Conservation (phyloP, 129 eudicot genomes). For the Flaveria sonorensis region DNA sequence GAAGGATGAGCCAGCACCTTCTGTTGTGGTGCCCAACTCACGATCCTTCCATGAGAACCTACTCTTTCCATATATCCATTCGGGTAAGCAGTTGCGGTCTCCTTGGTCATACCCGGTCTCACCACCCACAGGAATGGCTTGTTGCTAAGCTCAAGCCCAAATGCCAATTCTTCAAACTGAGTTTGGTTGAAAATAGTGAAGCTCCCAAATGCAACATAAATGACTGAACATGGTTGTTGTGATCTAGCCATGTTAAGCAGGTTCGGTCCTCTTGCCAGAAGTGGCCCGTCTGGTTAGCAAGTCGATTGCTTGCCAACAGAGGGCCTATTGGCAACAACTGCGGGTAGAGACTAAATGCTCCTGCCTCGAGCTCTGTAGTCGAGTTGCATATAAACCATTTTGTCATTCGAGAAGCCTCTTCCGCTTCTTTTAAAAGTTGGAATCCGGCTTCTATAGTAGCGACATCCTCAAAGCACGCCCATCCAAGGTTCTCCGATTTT, state of each 20-base stretch:
- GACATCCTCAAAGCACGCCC: conserved; percentile 39
- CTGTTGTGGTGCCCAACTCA: conserved; percentile 76
- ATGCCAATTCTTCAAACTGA: conserved; percentile 58
- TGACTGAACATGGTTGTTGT: conserved; percentile 43
- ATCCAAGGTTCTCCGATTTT: conserved; percentile 32
- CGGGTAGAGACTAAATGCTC: conserved; percentile 36
- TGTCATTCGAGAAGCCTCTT: conserved; percentile 22
- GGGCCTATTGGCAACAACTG: conserved; percentile 51
- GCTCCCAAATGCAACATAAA: conserved; percentile 69
- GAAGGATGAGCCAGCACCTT: conserved; percentile 59
- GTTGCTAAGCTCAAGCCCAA: conserved; percentile 58
- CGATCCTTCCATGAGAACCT: conserved; percentile 41
- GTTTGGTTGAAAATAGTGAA: conserved; percentile 42
- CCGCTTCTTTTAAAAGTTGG: neutral
- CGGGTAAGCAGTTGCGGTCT: conserved; percentile 27
- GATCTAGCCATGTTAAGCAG: conserved; percentile 67
- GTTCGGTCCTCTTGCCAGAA: conserved; percentile 59
- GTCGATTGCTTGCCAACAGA: conserved; percentile 48
- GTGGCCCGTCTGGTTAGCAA: conserved; percentile 40
- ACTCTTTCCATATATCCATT: conserved; percentile 46
- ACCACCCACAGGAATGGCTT: conserved; percentile 67
- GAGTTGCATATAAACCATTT: conserved; percentile 54
- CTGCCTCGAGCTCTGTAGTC: conserved; percentile 42
- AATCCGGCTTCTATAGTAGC: conserved; percentile 21
- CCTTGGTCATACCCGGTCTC: conserved; percentile 43